phyloP scores from a whole-genome alignment of 2,329 filamentous ascomycete species.

The Phaeoacremonium minimum region DNA sequence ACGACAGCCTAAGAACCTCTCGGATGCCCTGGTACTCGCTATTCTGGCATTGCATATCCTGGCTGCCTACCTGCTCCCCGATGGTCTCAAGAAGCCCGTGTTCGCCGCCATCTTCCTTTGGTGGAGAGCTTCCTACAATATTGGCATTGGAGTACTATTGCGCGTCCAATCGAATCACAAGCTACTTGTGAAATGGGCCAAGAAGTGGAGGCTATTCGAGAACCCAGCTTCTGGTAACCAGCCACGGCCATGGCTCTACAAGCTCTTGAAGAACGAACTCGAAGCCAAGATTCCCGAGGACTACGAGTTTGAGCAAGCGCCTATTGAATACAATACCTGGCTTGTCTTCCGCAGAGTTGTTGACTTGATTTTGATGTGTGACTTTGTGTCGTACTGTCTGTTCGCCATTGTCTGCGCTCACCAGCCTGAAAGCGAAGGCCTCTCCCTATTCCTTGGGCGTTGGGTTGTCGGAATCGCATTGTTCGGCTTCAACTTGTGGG shows the following conservation, averaged over 20 bases:
- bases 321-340: constrained; percentile 99
- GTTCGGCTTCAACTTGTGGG: constrained; percentile 94
- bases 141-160: constrained; percentile 86
- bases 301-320: constrained; percentile 89
- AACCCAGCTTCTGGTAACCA: constrained; percentile 76
- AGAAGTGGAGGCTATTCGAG: constrained; percentile 81
- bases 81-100: constrained; percentile 63
- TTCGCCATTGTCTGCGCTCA: constrained; percentile 87
- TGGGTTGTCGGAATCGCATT: constrained; percentile 76
- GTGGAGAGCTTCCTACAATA: constrained; percentile 90
- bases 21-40: constrained; percentile 74
- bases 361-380: constrained; percentile 97
- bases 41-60: constrained; percentile 74
- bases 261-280: constrained; percentile 80
- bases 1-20: constrained; percentile 90
- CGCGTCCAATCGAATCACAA: constrained; percentile 87
- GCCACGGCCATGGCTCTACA: constrained; percentile 76
- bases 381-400: constrained; percentile 94
- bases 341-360: constrained; percentile 92
- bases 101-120: constrained; percentile 85
- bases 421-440: constrained; percentile 67
- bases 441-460: constrained; percentile 64
- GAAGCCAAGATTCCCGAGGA: constrained; percentile 92
- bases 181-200: constrained; percentile 81
- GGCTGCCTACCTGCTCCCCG: constrained; percentile 69